Conservation (phyloP, 2,329 filamentous ascomycete genomes). For the Microcyclospora tardicrescens region DNA sequence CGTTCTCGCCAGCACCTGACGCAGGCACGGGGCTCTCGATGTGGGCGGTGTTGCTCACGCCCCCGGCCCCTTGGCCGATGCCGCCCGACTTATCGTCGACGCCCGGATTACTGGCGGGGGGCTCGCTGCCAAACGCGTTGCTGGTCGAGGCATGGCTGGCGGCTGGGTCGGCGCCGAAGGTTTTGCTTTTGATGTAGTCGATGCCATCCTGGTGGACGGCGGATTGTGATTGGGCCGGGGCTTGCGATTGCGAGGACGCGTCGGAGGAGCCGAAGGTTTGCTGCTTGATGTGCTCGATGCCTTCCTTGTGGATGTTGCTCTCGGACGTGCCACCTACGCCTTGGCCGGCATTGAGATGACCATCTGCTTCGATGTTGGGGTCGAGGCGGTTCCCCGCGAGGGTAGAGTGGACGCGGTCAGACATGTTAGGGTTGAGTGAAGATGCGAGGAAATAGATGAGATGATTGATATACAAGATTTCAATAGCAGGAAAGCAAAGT, state of each 20-base stretch:
- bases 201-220: constrained; percentile 11
- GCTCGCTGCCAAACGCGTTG: constrained; percentile 1
- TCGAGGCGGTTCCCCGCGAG: constrained; percentile 6
- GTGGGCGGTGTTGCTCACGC: constrained; percentile 9
- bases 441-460: too few species aligned
- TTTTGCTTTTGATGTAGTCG: constrained; percentile 12
- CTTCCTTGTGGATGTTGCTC: constrained; percentile 3
- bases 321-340: constrained; percentile 5
- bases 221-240: neutral
- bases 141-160: neutral
- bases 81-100: constrained; percentile 8
- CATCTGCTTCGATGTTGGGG: constrained; percentile 5
- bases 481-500: too few species aligned
- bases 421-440: neutral
- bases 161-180: neutral
- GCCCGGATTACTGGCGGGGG: constrained; percentile 12
- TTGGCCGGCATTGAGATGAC: constrained; percentile 2
- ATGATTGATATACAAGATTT: too few species aligned
- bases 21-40: constrained; percentile 8
- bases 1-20: neutral
- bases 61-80: constrained; percentile 9
- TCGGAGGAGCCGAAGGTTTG: neutral
- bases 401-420: constrained; percentile 2
- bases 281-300: constrained; percentile 4
- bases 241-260: neutral